Base-by-base conservation (phyloP, 2,329 filamentous ascomycete species). In the Colletotrichum sp. region DNA sequence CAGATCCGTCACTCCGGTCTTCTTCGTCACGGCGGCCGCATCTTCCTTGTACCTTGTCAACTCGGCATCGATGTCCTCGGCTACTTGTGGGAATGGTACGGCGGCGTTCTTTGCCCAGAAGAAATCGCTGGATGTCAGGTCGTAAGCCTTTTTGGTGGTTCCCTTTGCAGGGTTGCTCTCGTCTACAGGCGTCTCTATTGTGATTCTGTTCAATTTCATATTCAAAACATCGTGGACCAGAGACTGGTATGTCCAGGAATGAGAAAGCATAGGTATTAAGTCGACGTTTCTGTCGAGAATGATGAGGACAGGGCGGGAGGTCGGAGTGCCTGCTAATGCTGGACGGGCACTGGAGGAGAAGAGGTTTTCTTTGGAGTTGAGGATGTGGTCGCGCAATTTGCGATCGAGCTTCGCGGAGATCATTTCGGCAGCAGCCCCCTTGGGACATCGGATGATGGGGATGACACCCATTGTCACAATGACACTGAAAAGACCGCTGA, bases 391-490 rank as follows among this genome's bases (percentile, higher is more conserved):
- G 81, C 97, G 93, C 26, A 99, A 91, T 84, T 99, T 99, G 76
- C 97, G 93, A 83, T 99, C 97, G 28, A 99, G 92, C 82, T 98
- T 98, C 16, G 95, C 95, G 16, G 96, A 94, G 79, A 99, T 98
- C 89, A 98, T 94, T 83, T 99, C 96, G 16, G 97, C 96, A 5
- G 97, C 95, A 44, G 95, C 96, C 66, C 94, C 95, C 83, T 97
- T 98, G 8, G 97, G 96, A 82, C 95, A 98, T 79, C 97, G 91
- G 81, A 99, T 99, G 79, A 99, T 96, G 8, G 97, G 97, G 79
- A 99, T 98, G 4, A 96, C 93, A 94, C 96, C 96, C 95, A 98
- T 98, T 7, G 97, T 99, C n/a, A 98, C 97, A 76, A 97, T 94
- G 65, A 99, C 97, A 78, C 96, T 98, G 86, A 99, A 99, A n/a